Percentiles rank a stretch among this genome's conserved stretches.
phyloP scores from a whole-genome alignment of 2,329 filamentous ascomycete genomes.

The Cercospora sesami region DNA sequence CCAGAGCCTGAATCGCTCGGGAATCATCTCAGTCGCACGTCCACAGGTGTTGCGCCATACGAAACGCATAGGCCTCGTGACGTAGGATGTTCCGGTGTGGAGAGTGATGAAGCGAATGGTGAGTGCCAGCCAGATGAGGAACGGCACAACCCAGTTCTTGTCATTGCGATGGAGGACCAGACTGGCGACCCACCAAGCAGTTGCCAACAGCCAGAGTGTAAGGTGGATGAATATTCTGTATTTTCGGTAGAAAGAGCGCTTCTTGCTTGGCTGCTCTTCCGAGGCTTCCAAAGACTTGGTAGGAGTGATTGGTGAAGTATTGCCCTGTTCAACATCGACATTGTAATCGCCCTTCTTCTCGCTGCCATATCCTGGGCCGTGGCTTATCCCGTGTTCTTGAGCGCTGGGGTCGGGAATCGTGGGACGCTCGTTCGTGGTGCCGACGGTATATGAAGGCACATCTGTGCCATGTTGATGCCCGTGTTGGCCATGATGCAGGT shows the following conservation, averaged over 20 bases:
- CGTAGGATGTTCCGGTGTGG: constrained; percentile 66
- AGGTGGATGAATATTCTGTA: constrained; percentile 48
- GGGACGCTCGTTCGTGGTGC: constrained; percentile 27
- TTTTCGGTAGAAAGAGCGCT: constrained; percentile 46
- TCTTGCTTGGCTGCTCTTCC: constrained; percentile 20
- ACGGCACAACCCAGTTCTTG: constrained; percentile 79
- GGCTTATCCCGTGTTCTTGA: constrained; percentile 22
- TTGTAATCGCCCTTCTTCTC: constrained; percentile 27
- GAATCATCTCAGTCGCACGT: constrained; percentile 61
- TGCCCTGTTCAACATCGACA: constrained; percentile 29
- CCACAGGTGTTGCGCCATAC: constrained; percentile 67
- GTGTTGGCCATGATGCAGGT: constrained; percentile 41
- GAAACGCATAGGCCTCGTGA: constrained; percentile 66
- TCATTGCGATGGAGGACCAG: constrained; percentile 71
- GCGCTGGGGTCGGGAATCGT: constrained; percentile 26
- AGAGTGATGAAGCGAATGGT: constrained; percentile 72
- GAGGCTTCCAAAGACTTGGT: constrained; percentile 19
- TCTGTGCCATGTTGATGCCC: constrained; percentile 25
- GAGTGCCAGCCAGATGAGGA: constrained; percentile 75
- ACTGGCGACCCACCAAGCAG: constrained; percentile 73
- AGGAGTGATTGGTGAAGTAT: constrained; percentile 22
- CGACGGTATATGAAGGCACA: constrained; percentile 24
- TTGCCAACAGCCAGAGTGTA: constrained; percentile 30
- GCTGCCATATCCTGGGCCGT: constrained; percentile 20
- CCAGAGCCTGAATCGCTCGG: constrained; percentile 64